Base-by-base conservation (phyloP, 805 yeast genomes). In the Wickerhamomyces ciferrii region DNA sequence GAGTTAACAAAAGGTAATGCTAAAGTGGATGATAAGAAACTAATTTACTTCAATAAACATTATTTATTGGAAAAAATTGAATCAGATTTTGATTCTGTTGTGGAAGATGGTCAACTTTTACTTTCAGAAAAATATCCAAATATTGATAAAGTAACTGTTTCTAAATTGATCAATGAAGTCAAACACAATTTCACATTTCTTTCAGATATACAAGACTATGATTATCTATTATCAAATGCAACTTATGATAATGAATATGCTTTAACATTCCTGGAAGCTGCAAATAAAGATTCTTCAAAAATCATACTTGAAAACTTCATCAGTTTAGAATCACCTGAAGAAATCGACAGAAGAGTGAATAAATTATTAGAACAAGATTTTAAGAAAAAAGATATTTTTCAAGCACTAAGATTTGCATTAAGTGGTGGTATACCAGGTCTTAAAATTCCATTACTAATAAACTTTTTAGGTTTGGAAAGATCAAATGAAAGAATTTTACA, bases 1-100 rank as follows among this genome's bases (percentile, higher is more conserved):
- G 82, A 86, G 21, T 72, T 94, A 54, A 92, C 98, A 13, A 89
- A 81, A 57, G 98, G 99, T 1, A 91, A 91, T 66, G 95, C 96
- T 15, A 92, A 90, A 61, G 97, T 94, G 8, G 90, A 87, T 52
- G 82, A 80, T 48, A 74, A 76, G 45, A 92, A 94, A 63, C 72
- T 94, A 45, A 70, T 72, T 53, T 87, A 68, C 61, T 87, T 94
- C 68, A 91, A 94, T 65, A 87, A 86, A 56, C 75, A 74, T 48
- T 88, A 86, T 59, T 65, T 90, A 36, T 64, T 65, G 5, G 51
- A 62, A 36, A 69, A 71, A 44, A 58, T 87, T 15, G 55, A 60
- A 2, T 66, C 74, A 34, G 48, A 50, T 23, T 63, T 78, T 8
- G 54, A 63, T 1, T 57, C 66, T 5, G 57, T 78, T 6, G 66